These are phyloP conservation scores for Aspergillus novofumigatus DNA, from an alignment of 2,329 filamentous ascomycete species.

Conservation along the genomic window DNA sequence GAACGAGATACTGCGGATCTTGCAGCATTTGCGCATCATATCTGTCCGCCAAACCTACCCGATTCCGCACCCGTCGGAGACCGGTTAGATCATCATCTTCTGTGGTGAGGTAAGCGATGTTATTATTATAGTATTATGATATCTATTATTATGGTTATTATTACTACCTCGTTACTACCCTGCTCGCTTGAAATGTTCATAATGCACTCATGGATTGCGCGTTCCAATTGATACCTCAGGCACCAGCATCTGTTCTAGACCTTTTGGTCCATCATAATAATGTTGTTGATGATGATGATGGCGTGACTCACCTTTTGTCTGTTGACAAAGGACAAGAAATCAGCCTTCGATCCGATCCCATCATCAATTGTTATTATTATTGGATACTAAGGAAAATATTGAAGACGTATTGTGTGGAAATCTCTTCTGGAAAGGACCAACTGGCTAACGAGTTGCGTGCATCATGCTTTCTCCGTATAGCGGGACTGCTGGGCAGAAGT, in stretches of 20 bases:
- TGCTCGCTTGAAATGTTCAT: background rate
- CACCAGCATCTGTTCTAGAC: background rate
- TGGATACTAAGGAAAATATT: background rate
- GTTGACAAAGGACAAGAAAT: background rate
- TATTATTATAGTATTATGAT: background rate
- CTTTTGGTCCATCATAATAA: background rate
- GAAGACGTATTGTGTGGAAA: background rate
- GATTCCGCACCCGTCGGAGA: slow-evolving; percentile 1
- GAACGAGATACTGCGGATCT: background rate
- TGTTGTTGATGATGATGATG: background rate
- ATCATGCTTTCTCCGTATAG: slow-evolving; percentile 10
- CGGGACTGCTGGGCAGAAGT: slow-evolving; percentile 1
- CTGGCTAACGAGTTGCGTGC: slow-evolving; percentile 2
- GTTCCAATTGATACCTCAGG: slow-evolving; percentile 6
- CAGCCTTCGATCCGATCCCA: background rate
- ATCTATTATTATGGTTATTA: no score
- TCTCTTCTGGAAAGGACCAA: background rate
- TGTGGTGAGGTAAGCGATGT: slow-evolving; percentile 9
- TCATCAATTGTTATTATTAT: background rate
- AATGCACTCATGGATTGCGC: slow-evolving; percentile 5
- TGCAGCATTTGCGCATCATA: background rate
- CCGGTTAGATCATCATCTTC: slow-evolving; percentile 3
- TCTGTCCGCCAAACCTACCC: background rate
- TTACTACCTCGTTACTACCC: background rate
- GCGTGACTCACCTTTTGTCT: background rate